Conservation (phyloP, 225 moss, liverwort and hornwort genomes). For the Pseudoscleropodium purum region DNA sequence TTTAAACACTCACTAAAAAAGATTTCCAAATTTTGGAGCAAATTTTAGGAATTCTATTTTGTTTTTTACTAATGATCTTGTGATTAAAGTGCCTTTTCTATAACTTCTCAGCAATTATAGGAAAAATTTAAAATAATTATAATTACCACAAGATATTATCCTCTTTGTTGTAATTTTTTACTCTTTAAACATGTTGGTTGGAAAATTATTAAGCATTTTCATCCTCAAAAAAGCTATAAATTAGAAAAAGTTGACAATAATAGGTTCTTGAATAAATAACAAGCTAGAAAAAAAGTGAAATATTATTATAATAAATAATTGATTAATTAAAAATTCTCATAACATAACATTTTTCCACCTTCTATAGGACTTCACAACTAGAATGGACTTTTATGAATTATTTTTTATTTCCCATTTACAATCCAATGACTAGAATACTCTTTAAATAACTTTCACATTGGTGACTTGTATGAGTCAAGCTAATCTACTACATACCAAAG, state of each 20-base stretch:
- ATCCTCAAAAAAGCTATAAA: neutral
- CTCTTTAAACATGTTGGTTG: neutral
- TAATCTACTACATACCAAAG: neutral
- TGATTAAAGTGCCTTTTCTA: neutral
- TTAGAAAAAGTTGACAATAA: neutral
- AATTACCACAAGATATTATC: neutral
- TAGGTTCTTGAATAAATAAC: neutral
- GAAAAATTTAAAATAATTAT: neutral
- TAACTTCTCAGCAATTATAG: neutral
- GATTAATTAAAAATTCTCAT: neutral
- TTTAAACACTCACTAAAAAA: neutral
- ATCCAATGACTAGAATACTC: neutral
- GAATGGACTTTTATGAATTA: neutral
- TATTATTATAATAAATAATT: neutral
- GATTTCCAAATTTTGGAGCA: neutral
- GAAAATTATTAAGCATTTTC: neutral
- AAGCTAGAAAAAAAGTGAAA: neutral
- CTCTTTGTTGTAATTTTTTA: neutral
- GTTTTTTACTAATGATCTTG: rapidly evolving
- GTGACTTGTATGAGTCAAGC: neutral
- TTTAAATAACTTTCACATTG: neutral
- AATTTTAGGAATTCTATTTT: neutral
- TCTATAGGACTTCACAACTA: neutral
- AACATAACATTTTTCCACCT: neutral
- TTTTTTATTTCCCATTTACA: neutral